Conservation (phyloP, 2,329 filamentous ascomycete genomes). For the Ceratocystis albifundus region DNA sequence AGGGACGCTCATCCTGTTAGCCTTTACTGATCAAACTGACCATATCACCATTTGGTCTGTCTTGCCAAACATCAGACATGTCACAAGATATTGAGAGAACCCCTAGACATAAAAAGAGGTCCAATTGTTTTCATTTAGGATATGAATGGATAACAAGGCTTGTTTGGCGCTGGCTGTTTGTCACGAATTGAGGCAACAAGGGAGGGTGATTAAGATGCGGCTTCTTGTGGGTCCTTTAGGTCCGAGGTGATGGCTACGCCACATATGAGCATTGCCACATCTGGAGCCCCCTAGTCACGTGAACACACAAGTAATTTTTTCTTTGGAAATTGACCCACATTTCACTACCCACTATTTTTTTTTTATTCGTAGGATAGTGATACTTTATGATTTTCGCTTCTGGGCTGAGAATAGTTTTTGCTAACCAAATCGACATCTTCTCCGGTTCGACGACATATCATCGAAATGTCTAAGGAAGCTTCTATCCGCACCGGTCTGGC, state of each 20-base stretch:
- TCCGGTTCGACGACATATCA: slow-evolving; percentile 28
- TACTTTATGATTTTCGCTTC: slow-evolving; percentile 14
- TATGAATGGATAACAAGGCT: background rate
- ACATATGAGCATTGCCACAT: background rate
- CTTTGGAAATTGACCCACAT: slow-evolving; percentile 16
- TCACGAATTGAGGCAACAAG: background rate
- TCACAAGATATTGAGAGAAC: background rate
- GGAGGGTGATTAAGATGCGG: background rate
- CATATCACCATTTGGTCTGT: background rate
- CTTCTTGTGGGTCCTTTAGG: no score
- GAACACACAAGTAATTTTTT: slow-evolving; percentile 16
- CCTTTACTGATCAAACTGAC: background rate
- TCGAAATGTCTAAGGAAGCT: slow-evolving; percentile 48
- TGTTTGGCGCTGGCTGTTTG: background rate
- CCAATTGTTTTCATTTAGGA: background rate
- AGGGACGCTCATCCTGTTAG: no score
- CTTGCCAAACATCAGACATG: background rate
- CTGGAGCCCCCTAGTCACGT: slow-evolving; percentile 16
- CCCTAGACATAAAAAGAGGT: background rate
- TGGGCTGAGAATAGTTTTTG: slow-evolving; percentile 22
- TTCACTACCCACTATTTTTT: slow-evolving; percentile 19
- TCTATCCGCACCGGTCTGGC: slow-evolving; percentile 47
- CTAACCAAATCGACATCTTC: slow-evolving; percentile 27
- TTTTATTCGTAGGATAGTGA: background rate
- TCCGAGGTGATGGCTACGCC: slow-evolving; percentile 1